Base-by-base conservation (phyloP, 352 stramenopile genomes). In the Blastocystis sp. region DNA sequence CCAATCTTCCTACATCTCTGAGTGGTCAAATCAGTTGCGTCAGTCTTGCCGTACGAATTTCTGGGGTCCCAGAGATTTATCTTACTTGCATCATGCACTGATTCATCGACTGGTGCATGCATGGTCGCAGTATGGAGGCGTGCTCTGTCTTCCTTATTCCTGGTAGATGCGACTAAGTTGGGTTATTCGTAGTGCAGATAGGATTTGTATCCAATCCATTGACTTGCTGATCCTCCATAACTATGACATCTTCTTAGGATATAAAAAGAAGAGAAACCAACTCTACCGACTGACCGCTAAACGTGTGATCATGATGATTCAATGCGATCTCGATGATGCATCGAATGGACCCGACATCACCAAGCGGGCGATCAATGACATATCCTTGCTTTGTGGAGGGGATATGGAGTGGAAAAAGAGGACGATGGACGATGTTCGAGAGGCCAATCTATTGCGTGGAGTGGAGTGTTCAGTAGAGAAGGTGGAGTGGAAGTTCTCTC, bases 171-270 rank as follows among this genome's bases (percentile, higher is more conserved):
- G 18, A 54, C 20, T 26, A 53, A 43, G 11, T 37, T 37, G 13
- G 56, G 0, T 37, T n/a, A 66, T 13, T 61, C 56, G 23, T 66
- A n/a, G 15, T 54, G 13, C 11, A 53, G 64, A 11, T 34, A 55
- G 18, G 20, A 0, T 41, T 37, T 18, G 2, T 15, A 11, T 13
- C 26, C 0, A 7, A 23, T 20, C 2, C 1, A 8, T 76, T 29
- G 1, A n/a, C 53, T n/a, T 26, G 53, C 8, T 84, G 4, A 29
- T 84, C 6, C 73, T 84, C 0, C 73, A 84, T 53, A 84, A 84
- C 39, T 84, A 84, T 23, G 73, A 84, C 47, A 68, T 63, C 53
- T 66, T 41, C 56, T 37, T 26, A 11, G 73, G 68, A 3, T 59
- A 13, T 59, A 59, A 13, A 59, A 59, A 59, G 50, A n/a, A 59